A percentile compares a stretch with the other conserved stretches of the same genome.
Evolutionary conservation across 2,329 filamentous ascomycete species (phyloP).

Genomic region (Diaporthe citri): DNA sequence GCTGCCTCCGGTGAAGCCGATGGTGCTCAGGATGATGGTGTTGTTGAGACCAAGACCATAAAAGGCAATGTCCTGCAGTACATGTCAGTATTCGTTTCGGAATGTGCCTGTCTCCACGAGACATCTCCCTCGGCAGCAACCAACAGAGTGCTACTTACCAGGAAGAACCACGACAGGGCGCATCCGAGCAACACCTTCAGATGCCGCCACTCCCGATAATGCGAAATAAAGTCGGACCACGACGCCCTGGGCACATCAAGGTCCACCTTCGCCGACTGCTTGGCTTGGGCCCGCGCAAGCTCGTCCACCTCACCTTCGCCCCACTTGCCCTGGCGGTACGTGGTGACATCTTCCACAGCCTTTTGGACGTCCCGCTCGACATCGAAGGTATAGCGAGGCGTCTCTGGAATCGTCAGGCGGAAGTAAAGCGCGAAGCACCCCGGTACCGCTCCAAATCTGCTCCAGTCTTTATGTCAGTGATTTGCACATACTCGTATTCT

Average conservation of each 20-base stretch:
- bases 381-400: constrained; percentile 89
- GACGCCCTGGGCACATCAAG: constrained; percentile 78
- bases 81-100: not conserved
- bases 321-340: constrained; percentile 76
- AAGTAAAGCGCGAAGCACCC: constrained; percentile 89
- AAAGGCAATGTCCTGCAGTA: constrained; percentile 60
- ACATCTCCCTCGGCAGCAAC: not conserved
- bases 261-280: constrained; percentile 65
- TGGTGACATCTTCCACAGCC: constrained; percentile 78
- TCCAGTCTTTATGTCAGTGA: not conserved
- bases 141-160: constrained; percentile 48
- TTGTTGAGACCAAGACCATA: constrained; percentile 83
- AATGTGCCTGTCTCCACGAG: not conserved
- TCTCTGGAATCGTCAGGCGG: constrained; percentile 84
- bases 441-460: constrained; percentile 80
- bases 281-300: constrained; percentile 69
- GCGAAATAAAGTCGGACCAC: constrained; percentile 76
- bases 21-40: constrained; percentile 76
- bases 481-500: not conserved
- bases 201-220: constrained; percentile 80
- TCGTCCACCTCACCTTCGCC: constrained; percentile 75
- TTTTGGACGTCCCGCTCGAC: constrained; percentile 81
- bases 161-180: constrained; percentile 86
- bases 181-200: constrained; percentile 73
- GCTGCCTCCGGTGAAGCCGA: constrained; percentile 67